These are phyloP conservation scores for Dendrothele bispora DNA, from an alignment of 768 basidiomycete species.

Conservation along the genomic window DNA sequence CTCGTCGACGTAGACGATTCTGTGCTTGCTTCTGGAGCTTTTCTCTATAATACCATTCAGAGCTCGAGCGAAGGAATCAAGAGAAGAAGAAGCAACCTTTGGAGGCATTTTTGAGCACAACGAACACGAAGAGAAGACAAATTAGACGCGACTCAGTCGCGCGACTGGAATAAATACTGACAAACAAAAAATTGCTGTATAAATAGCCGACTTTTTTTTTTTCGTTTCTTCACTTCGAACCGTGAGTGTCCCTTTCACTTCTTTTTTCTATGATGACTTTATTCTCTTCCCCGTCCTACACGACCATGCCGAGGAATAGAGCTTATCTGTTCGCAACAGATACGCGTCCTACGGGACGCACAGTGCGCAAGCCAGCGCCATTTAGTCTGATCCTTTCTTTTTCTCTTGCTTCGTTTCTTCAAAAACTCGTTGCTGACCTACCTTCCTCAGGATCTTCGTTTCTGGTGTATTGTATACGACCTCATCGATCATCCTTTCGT, in stretches of 20 bases:
- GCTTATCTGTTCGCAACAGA: slow-evolving; percentile 76
- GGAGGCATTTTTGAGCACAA: slow-evolving; percentile 6
- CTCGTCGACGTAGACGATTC: not conserved
- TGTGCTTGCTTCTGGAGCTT: not conserved
- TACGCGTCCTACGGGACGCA: slow-evolving; percentile 57
- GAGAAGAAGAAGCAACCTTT: not conserved
- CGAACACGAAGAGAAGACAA: too few species aligned
- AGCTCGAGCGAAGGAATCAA: not conserved
- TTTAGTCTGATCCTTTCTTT: slow-evolving; percentile 64
- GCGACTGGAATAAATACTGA: too few species aligned
- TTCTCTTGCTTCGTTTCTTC: not conserved
- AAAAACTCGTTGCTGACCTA: not conserved
- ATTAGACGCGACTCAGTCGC: too few species aligned
- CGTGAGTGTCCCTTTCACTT: slow-evolving; percentile 6
- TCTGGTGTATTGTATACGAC: slow-evolving; percentile 3
- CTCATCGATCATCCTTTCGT: slow-evolving; percentile 1
- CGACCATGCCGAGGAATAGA: slow-evolving; percentile 87
- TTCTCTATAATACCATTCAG: too few species aligned
- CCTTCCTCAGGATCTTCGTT: slow-evolving; percentile 1
- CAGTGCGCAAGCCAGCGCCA: slow-evolving; percentile 89
- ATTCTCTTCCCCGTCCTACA: slow-evolving; percentile 92
- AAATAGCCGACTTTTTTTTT: too few species aligned
- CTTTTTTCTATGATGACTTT: slow-evolving; percentile 55
- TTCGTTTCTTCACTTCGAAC: too few species aligned
- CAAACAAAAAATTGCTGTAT: too few species aligned